phyloP scores from a whole-genome alignment of 2,329 filamentous ascomycete genomes.

The Calonectria pauciramosa region DNA sequence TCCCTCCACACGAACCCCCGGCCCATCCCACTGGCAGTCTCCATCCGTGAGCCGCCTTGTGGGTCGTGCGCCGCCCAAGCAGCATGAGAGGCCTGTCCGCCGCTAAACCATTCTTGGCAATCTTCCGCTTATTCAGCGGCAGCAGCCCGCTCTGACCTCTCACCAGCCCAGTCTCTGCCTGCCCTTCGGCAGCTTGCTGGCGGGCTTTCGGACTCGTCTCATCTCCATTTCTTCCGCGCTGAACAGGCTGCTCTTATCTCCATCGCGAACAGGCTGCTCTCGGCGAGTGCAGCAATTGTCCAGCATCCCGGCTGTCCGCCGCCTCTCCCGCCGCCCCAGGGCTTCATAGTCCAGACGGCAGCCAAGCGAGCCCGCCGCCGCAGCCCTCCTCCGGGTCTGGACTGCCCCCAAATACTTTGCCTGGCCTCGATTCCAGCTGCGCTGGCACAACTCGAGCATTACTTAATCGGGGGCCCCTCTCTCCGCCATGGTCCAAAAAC shows the following conservation, averaged over 20 bases:
- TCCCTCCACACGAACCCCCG: not conserved
- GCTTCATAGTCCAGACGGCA: constrained; percentile 13
- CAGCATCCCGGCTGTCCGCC: not conserved
- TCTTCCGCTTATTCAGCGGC: constrained; percentile 26
- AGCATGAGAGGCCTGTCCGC: not conserved
- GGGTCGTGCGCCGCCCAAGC: not conserved
- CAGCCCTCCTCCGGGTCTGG: not conserved
- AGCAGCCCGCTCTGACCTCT: not conserved
- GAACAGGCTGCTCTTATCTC: not conserved
- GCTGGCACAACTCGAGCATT: constrained; percentile 6
- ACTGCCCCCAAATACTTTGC: constrained; percentile 2
- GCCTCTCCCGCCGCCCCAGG: not conserved
- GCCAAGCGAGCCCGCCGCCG: not conserved
- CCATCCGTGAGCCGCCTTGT: not conserved
- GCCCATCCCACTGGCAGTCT: not conserved
- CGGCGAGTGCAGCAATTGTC: not conserved
- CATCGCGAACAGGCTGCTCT: not conserved
- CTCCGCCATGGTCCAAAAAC: constrained; percentile 24
- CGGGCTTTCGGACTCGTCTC: constrained; percentile 18
- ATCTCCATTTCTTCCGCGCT: constrained; percentile 9
- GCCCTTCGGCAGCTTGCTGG: not conserved
- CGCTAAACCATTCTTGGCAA: not conserved
- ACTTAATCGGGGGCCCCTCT: constrained; percentile 20
- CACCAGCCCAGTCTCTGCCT: not conserved
- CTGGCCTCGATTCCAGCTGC: constrained; percentile 8